phyloP scores from a whole-genome alignment of 176 grass and related monocot species.

The Cenchrus purpureus region DNA sequence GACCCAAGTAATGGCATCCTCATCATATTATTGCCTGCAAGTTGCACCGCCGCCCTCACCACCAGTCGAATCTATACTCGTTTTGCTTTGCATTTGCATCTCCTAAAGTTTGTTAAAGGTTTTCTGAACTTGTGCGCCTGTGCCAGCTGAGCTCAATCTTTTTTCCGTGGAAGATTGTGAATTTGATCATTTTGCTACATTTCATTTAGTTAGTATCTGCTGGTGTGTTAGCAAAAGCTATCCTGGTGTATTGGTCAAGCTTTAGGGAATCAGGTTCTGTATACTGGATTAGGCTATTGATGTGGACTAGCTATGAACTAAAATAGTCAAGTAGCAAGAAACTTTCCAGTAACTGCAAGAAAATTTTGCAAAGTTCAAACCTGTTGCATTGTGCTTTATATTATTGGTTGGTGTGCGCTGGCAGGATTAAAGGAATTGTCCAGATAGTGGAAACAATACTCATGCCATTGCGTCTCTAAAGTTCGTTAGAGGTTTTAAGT shows the following conservation, averaged over 20 bases:
- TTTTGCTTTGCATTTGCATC: not conserved
- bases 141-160: not conserved
- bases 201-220: not conserved
- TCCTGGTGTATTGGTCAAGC: not conserved
- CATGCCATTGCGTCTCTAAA: not conserved
- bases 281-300: not conserved
- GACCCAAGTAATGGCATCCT: constrained; percentile 72
- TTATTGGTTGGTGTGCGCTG: not conserved
- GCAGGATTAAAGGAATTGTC: not conserved
- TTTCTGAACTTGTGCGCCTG: not conserved
- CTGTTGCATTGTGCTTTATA: not conserved
- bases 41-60: not conserved
- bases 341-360: not conserved
- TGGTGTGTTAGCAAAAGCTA: not conserved
- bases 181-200: not conserved
- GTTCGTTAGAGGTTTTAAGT: not conserved
- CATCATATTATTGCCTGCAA: not conserved
- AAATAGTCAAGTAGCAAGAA: not conserved
- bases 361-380: not conserved
- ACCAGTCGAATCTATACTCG: not conserved
- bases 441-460: not conserved
- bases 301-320: not conserved
- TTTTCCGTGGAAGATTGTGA: not conserved
- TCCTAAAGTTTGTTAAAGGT: not conserved
- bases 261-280: constrained; percentile 35